Conservation (phyloP, 2,329 filamentous ascomycete species). For the Pseudomassariella vexata region DNA sequence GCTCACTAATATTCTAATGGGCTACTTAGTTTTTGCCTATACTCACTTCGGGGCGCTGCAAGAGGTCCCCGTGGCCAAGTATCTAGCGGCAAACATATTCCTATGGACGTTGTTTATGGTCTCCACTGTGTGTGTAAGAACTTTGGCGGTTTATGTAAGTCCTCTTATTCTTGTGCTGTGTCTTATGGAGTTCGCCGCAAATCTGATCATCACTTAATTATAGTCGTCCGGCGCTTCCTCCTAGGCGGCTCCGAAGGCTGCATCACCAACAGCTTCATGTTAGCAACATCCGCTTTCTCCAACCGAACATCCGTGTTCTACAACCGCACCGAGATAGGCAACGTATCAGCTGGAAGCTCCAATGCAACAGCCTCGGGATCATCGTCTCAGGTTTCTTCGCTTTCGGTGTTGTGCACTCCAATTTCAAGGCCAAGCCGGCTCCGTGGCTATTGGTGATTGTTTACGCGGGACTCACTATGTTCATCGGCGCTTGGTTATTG, state of each 20-base stretch:
- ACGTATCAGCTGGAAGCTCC: slow-evolving; percentile 6
- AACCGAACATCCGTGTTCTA: slow-evolving; percentile 8
- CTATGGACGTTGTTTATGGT: slow-evolving; percentile 5
- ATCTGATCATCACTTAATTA: background rate
- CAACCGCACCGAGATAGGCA: slow-evolving; percentile 6
- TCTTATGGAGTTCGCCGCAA: background rate
- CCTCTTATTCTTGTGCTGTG: background rate
- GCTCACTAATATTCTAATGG: background rate
- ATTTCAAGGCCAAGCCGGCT: background rate
- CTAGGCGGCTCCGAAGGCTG: slow-evolving; percentile 5
- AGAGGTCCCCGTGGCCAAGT: slow-evolving; percentile 6
- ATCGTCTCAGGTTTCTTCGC: slow-evolving; percentile 4
- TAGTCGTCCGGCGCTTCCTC: slow-evolving; percentile 5
- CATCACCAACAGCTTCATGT: slow-evolving; percentile 4
- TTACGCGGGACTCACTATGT: slow-evolving; percentile 2
- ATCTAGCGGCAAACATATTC: slow-evolving; percentile 5
- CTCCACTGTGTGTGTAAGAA: slow-evolving; percentile 6
- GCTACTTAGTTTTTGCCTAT: slow-evolving; percentile 7
- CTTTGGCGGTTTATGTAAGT: slow-evolving; percentile 6
- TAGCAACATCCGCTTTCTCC: no score
- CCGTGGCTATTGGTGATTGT: slow-evolving; percentile 6
- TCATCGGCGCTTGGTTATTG: background rate
- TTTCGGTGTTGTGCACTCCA: slow-evolving; percentile 5
- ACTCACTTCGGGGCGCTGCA: slow-evolving; percentile 6
- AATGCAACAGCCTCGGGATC: slow-evolving; percentile 3